Percentiles rank a stretch among this genome's conserved stretches.
These are phyloP conservation scores for Saccharomyces eubayanus DNA, from an alignment of 805 yeast genomes.

Conservation along the genomic window DNA sequence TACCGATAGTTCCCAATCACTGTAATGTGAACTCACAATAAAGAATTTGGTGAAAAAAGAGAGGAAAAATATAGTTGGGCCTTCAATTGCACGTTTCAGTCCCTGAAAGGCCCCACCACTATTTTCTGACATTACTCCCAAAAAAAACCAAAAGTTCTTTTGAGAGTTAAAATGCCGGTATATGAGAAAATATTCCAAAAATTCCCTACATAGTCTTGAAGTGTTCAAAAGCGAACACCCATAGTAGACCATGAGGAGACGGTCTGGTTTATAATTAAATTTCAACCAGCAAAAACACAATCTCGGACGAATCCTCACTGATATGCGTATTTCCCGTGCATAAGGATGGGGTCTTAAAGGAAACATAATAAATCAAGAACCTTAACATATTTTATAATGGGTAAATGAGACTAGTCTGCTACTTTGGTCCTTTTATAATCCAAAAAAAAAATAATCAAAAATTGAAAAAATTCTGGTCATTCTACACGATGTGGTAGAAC, in stretches of 20 bases:
- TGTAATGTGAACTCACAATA: not conserved
- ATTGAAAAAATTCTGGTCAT: not conserved
- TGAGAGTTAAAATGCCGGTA: not conserved
- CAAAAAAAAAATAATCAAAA: not conserved
- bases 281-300: constrained; percentile 99
- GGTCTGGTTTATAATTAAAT: constrained; percentile 87
- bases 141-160: not conserved
- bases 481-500: not conserved
- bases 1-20: not conserved
- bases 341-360: constrained; percentile 56
- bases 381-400: not conserved
- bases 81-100: not conserved
- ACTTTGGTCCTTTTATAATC: not conserved
- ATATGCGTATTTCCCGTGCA: constrained; percentile 99
- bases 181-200: constrained; percentile 46
- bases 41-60: not conserved
- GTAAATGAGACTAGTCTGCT: not conserved
- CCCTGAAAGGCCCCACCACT: not conserved
- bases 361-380: not conserved
- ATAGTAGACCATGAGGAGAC: constrained; percentile 44
- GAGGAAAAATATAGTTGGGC: not conserved
- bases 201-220: constrained; percentile 50
- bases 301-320: constrained; percentile 99
- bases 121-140: not conserved
- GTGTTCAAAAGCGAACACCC: constrained; percentile 39